Percentiles rank a stretch among this genome's conserved stretches.
Conservation (phyloP, 495 filamentous ascomycete species). For the Penicillium waksmanii region DNA sequence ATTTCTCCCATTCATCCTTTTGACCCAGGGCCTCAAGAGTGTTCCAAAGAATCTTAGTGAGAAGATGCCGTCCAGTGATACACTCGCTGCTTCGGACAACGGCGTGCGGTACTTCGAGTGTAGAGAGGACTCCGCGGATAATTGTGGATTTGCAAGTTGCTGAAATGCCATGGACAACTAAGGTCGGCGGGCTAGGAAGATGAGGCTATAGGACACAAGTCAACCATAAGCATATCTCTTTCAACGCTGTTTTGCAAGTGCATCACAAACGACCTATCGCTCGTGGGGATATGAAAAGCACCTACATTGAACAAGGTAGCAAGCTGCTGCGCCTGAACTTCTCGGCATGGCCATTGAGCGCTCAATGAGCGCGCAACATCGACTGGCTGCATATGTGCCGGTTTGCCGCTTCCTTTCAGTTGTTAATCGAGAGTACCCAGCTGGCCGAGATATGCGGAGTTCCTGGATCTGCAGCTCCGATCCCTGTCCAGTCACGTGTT, state of each 20-base stretch:
- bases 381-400: conserved; percentile 34
- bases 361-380: conserved; percentile 46
- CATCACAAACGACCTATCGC: background rate
- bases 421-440: conserved; percentile 1
- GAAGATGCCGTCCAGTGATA: conserved; percentile 85
- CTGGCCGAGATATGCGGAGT: conserved; percentile 3
- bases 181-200: conserved; percentile 53
- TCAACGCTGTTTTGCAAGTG: background rate
- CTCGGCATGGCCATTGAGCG: conserved; percentile 64
- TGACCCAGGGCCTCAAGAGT: conserved; percentile 41
- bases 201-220: conserved; percentile 33
- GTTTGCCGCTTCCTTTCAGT: background rate
- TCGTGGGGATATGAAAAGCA: conserved; percentile 12
- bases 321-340: conserved; percentile 64
- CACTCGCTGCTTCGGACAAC: conserved; percentile 83
- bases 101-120: conserved; percentile 60
- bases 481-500: conserved; percentile 19
- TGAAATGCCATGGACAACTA: conserved; percentile 84
- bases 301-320: conserved; percentile 64
- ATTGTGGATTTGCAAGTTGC: conserved; percentile 89
- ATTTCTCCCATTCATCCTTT: conserved; percentile 43
- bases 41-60: conserved; percentile 60
- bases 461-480: conserved; percentile 7
- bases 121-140: conserved; percentile 62
- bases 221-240: conserved; percentile 20